These are phyloP conservation scores for Chlamydomonas sp. DNA, from an alignment of 139 green algal genomes.

Conservation along the genomic window DNA sequence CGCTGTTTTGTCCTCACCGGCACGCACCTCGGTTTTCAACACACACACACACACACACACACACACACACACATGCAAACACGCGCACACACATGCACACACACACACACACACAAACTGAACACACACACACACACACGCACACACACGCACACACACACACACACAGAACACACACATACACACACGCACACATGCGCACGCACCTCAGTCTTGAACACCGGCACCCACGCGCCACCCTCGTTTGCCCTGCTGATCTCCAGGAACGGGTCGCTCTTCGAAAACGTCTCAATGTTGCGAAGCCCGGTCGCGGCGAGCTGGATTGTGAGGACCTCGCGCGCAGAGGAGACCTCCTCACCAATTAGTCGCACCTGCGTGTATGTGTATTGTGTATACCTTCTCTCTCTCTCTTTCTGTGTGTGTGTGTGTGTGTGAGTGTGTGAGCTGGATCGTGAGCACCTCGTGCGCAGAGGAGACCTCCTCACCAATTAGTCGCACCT, in stretches of 20 bases:
- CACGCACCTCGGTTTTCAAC: constrained; percentile 7
- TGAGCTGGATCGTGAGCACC: not conserved
- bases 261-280: constrained; percentile 13
- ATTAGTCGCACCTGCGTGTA: not conserved
- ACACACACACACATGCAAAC: too few relatives aligned
- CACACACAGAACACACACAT: too few relatives aligned
- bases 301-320: not conserved
- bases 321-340: not conserved
- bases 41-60: not conserved
- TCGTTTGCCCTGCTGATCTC: not conserved
- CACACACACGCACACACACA: not conserved
- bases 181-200: not conserved
- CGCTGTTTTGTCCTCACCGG: too few relatives aligned
- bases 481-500: constrained; percentile 2
- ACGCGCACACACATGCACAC: too few relatives aligned
- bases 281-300: not conserved
- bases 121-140: too few relatives aligned
- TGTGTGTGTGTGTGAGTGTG: too few relatives aligned
- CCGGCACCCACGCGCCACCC: not conserved
- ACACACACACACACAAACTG: too few relatives aligned
- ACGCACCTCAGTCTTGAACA: too few relatives aligned
- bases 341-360: not conserved
- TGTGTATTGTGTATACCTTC: not conserved
- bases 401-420: too few relatives aligned
- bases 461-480: not conserved